Percentiles rank a stretch among this genome's conserved stretches.
Conservation (phyloP, 2,329 filamentous ascomycete genomes). For the Fusarium fujikuroi region DNA sequence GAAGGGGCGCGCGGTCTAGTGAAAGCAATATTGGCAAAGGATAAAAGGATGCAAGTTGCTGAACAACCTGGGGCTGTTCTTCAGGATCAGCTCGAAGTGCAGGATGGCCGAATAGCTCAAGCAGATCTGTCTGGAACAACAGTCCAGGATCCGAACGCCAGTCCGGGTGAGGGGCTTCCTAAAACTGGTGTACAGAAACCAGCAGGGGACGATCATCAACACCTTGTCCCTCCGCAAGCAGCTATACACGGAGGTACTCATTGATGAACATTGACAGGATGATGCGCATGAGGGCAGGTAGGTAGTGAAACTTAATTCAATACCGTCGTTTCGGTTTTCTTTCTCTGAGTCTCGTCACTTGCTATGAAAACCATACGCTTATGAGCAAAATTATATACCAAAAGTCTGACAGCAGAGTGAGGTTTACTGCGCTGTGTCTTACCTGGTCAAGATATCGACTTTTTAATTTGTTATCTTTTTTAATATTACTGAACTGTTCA, state of each 20-base stretch:
- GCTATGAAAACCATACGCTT: not conserved
- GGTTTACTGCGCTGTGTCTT: not conserved
- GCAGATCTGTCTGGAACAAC: conserved; percentile 46
- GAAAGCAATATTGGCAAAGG: conserved; percentile 51
- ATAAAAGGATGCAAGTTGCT: conserved; percentile 51
- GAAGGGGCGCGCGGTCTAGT: conserved; percentile 56
- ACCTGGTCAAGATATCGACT: no score
- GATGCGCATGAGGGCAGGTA: not conserved
- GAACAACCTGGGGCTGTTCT: conserved; percentile 44
- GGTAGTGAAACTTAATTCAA: conserved; percentile 18
- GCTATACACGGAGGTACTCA: conserved; percentile 8
- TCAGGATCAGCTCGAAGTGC: conserved; percentile 49
- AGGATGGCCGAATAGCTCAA: conserved; percentile 27
- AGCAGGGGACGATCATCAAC: conserved; percentile 15
- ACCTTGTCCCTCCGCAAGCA: conserved; percentile 21
- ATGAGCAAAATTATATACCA: not conserved
- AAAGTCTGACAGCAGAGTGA: not conserved
- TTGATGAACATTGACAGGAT: not conserved
- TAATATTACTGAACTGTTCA: not conserved
- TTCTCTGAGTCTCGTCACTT: conserved; percentile 1
- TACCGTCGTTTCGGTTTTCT: conserved; percentile 6
- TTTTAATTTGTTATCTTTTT: not conserved
- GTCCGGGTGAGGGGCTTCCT: not conserved
- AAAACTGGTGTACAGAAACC: conserved; percentile 22
- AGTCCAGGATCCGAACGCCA: conserved; percentile 33